Evolutionary conservation across 2,329 filamentous ascomycete genomes (phyloP), one percentile per base, ranked within the genome.

Genomic region (Claviceps sp.): DNA sequence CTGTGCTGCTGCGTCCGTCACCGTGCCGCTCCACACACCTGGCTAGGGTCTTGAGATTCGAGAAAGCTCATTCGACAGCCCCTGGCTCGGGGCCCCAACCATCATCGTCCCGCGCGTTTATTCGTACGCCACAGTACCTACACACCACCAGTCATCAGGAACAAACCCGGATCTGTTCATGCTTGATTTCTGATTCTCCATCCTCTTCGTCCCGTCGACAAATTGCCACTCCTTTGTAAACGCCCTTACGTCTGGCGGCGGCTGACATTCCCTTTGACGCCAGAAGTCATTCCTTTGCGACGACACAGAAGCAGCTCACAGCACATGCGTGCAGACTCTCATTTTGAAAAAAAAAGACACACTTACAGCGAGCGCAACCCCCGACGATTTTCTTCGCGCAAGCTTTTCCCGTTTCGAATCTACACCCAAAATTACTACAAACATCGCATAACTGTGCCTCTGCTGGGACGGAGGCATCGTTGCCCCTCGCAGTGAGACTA

Each of bases 201-300:
- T 38, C 42, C 13, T 19, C 14, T 30, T 16, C 42, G 34, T 47
- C 24, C 38, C 47, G 17, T 47, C 24, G 42, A 53, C 51, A n/a
- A 11, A 53, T n/a, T 40, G 43, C 13, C 51, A 46, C 51, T 53
- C 51, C 34, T 50, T 53, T 50, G n/a, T 19, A 5, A 11, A 16
- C 44, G n/a, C 14, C 7, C 30, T 16, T 14, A 14, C 38, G 38
- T 50, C 26, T 44, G 42, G 11, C 30, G 49, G 34, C 47, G 17
- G 4, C 30, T 34, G 47, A 50, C 51, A 19, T 38, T 53, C 51
- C 7, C 50, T 53, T 41, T 13, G 10, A 30, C 49, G 37, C 48
- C 19, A 11, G 4, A 40, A 34, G 19, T 41, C 39, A 42, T n/a
- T 49, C 11, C 2, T 49, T 38, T 16, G 11, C 5, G 37, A 40